phyloP scores from a whole-genome alignment of 164 flowering plant genomes.

The Vitis cinerea region DNA sequence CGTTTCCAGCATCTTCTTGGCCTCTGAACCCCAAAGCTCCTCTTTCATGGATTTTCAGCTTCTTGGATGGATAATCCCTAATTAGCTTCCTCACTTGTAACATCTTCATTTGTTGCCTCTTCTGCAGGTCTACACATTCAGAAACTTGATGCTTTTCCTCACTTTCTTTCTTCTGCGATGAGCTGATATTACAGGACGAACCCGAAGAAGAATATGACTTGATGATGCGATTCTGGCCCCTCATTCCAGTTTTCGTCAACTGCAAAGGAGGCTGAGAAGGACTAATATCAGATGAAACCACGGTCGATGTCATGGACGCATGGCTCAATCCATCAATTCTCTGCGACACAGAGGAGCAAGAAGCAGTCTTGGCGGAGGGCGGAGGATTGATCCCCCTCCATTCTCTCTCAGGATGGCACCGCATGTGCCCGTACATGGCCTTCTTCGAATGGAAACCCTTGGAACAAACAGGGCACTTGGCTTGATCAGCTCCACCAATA shows the following conservation, averaged over 20 bases:
- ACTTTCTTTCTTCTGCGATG: too few relatives aligned
- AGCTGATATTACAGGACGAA: too few relatives aligned
- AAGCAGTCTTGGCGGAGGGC: neutral
- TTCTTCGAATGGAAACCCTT: neutral
- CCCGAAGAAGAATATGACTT: neutral
- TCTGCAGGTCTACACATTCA: too few relatives aligned
- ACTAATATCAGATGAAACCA: neutral
- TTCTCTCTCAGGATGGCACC: conserved; percentile 10
- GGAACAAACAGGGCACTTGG: too few relatives aligned
- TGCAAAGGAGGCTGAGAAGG: neutral
- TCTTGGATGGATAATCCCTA: too few relatives aligned
- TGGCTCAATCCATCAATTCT: neutral
- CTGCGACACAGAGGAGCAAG: too few relatives aligned
- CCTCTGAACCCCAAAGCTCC: too few relatives aligned
- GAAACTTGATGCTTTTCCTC: too few relatives aligned
- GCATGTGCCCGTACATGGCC: conserved; percentile 9
- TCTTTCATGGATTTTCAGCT: too few relatives aligned
- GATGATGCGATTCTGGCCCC: neutral
- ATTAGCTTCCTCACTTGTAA: too few relatives aligned
- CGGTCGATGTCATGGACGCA: neutral
- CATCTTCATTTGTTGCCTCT: too few relatives aligned
- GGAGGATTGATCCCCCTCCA: neutral
- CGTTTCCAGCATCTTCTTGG: neutral
- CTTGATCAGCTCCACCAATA: too few relatives aligned
- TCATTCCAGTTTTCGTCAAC: neutral